phyloP scores from a whole-genome alignment of 2,329 filamentous ascomycete species.

The Myriangium duriaei region DNA sequence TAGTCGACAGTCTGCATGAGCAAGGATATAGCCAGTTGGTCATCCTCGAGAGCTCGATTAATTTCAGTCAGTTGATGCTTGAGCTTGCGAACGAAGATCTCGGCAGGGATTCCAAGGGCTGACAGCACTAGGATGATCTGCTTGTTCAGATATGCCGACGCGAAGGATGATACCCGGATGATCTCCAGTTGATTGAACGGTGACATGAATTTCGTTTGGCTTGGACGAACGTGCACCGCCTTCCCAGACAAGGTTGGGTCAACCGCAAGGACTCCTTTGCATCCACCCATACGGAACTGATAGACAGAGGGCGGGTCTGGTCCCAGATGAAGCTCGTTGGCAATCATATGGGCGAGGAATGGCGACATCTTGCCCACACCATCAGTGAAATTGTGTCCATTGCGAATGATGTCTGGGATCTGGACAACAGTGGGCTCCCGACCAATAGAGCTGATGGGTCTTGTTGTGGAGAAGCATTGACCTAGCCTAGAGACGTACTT shows the following conservation, averaged over 20 bases:
- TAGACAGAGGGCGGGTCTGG: slow-evolving; percentile 62
- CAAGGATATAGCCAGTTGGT: slow-evolving; percentile 50
- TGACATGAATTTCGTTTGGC: slow-evolving; percentile 76
- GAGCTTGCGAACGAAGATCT: slow-evolving; percentile 56
- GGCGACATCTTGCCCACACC: slow-evolving; percentile 86
- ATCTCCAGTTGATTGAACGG: slow-evolving; percentile 66
- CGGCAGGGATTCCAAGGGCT: slow-evolving; percentile 56
- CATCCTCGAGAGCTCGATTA: slow-evolving; percentile 55
- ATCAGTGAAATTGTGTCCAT: slow-evolving; percentile 69
- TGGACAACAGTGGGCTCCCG: slow-evolving; percentile 45
- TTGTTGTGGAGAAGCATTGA: slow-evolving; percentile 91
- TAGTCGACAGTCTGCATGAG: slow-evolving; percentile 70
- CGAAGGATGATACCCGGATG: slow-evolving; percentile 65
- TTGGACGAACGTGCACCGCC: slow-evolving; percentile 62
- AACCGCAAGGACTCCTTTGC: slow-evolving; percentile 74
- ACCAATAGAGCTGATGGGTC: slow-evolving; percentile 47
- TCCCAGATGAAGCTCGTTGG: slow-evolving; percentile 51
- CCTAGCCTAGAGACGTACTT: slow-evolving; percentile 83
- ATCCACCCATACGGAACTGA: slow-evolving; percentile 85
- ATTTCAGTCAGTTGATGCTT: slow-evolving; percentile 55
- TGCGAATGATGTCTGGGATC: slow-evolving; percentile 57
- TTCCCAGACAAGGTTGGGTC: slow-evolving; percentile 50
- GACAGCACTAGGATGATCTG: slow-evolving; percentile 83
- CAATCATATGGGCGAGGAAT: slow-evolving; percentile 61
- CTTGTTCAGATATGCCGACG: slow-evolving; percentile 70